Evolutionary conservation across 306 rosid species (phyloP), one percentile per base, ranked within the genome.

Genomic region (Alnus rubra): DNA sequence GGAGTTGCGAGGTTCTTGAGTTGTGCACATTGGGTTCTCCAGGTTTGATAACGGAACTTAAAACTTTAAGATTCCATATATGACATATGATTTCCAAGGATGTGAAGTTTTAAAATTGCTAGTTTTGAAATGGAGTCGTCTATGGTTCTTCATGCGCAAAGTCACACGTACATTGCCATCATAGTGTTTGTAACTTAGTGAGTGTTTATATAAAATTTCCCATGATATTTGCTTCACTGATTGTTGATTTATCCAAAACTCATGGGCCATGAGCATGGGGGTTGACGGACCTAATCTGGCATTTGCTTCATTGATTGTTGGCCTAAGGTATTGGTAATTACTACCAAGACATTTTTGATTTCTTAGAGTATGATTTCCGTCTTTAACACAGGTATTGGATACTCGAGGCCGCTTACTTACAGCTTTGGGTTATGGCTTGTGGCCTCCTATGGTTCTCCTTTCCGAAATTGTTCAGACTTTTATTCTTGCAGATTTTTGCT

Each of bases 1-100:
- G 93, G 97, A 81, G 86, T 88, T 76, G 93, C 93, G 69, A 88
- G 97, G 88, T 92, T 92, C 88, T 83, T 92, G 88, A 92, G 93
- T 71, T 92, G 97, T 75, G 97, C 94, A 28, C 97, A 92, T 77
- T 92, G 93, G 94, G 85, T 92, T 71, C 89, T 92, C 78, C 94
- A 92, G 94, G 94, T 92, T 79, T 45, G 87, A 69, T 69, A 18
- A 53, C 58, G 44, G 35, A 50, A 12, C 68, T 69, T 16, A 71
- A 44, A 74, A 53, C 69, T 74, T 33, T 42, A 16, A 51, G 81
- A 9, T 52, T 13, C 75, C 74, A 77, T 42, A 50, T 31, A 44
- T 42, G 45, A 69, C 12, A 76, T 63, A 67, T 48, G 51, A 58
- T 73, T 23, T 23, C 28, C 28, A 23, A 23, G 28, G 28, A 23